phyloP scores from a whole-genome alignment of 495 filamentous ascomycete species.

The Friedmanniomyces endolithicus region DNA sequence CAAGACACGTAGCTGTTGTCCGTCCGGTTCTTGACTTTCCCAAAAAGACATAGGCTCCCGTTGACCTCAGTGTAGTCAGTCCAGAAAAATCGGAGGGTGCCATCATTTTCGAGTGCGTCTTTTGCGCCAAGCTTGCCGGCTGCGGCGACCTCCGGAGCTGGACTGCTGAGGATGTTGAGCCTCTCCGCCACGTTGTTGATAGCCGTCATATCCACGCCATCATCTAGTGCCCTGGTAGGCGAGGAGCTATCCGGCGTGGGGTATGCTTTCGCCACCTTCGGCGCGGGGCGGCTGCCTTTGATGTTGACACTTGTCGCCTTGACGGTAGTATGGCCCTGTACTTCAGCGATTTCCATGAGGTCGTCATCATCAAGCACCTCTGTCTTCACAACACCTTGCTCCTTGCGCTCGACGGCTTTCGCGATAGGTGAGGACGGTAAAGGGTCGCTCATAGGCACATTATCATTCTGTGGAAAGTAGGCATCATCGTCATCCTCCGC shows the following conservation, averaged over 20 bases:
- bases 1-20: slow-evolving; percentile 70
- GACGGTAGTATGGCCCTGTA: slow-evolving; percentile 49
- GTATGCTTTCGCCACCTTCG: slow-evolving; percentile 56
- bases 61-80: slow-evolving; percentile 90
- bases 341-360: slow-evolving; percentile 72
- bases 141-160: slow-evolving; percentile 49
- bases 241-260: slow-evolving; percentile 66
- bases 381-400: slow-evolving; percentile 25
- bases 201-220: slow-evolving; percentile 60
- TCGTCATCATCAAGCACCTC: slow-evolving; percentile 61
- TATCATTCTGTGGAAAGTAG: slow-evolving; percentile 48
- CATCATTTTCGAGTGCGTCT: slow-evolving; percentile 79
- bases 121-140: slow-evolving; percentile 63
- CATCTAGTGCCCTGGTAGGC: slow-evolving; percentile 46
- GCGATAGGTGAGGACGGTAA: slow-evolving; percentile 68
- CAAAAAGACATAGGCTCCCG: slow-evolving; percentile 84
- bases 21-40: slow-evolving; percentile 87
- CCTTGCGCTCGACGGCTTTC: slow-evolving; percentile 67
- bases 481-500: slow-evolving; percentile 44
- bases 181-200: slow-evolving; percentile 84
- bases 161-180: slow-evolving; percentile 70
- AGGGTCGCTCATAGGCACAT: slow-evolving; percentile 71
- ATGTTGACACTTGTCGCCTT: slow-evolving; percentile 67
- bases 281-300: slow-evolving; percentile 64
- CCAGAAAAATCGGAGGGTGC: slow-evolving; percentile 91